Conservation (phyloP, 202 grass and related monocot genomes). For the Schoenoplectus tabernaemontani region DNA sequence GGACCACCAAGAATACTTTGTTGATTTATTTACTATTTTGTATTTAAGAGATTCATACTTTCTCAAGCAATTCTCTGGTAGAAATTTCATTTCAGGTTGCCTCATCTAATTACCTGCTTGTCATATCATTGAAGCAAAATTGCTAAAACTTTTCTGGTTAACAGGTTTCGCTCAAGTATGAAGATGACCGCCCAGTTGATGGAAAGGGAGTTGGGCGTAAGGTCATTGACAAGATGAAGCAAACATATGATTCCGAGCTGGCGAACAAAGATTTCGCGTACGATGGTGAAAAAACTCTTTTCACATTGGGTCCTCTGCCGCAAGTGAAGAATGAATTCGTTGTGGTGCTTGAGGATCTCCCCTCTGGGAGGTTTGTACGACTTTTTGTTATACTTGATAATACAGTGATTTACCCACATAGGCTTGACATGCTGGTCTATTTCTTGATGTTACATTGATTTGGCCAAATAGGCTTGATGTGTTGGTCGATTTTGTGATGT, state of each 20-base stretch:
- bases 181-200: slow-evolving; percentile 60
- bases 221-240: slow-evolving; percentile 78
- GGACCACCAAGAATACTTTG: neutral
- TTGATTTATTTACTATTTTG: neutral
- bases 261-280: slow-evolving; percentile 73
- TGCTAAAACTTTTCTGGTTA: neutral
- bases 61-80: no score
- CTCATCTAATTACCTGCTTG: neutral
- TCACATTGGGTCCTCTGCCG: slow-evolving; percentile 66
- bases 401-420: neutral
- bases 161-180: slow-evolving; percentile 74
- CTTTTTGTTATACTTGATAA: neutral
- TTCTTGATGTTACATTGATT: neutral
- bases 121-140: neutral
- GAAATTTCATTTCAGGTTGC: neutral
- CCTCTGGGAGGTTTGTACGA: slow-evolving; percentile 45
- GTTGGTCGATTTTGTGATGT: no score
- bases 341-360: slow-evolving; percentile 50
- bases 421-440: neutral
- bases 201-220: slow-evolving; percentile 67
- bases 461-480: neutral
- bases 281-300: slow-evolving; percentile 78
- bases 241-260: slow-evolving; percentile 51
- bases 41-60: neutral
- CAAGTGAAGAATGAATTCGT: slow-evolving; percentile 64